Base-by-base conservation (phyloP, 208 protist genomes). In the Tetramitus jugosus region DNA sequence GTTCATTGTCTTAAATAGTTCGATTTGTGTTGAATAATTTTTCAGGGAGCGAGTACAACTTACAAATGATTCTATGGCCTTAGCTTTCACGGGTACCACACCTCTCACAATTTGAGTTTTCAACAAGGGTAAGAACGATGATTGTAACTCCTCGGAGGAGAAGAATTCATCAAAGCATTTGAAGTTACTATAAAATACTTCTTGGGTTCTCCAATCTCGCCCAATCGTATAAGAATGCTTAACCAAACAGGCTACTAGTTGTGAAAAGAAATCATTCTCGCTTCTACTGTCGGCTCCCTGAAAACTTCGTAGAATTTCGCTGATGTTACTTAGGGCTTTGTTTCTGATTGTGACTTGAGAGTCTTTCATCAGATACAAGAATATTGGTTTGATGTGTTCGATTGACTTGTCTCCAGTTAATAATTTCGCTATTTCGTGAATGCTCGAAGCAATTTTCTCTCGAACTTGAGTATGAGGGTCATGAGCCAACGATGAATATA, bases 381-480 rank as follows among this genome's bases (percentile, higher is more conserved):
- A 71, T 17, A 49, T 4, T 6, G 43, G 17, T 33, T 71, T 71
- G 0, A 71, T 17, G 0, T 29, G 17, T 49, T 49, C 35, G 3
- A 29, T 14, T 14, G 39, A 35, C 35, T 29, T 29, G 49, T 71
- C 65, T 26, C 49, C 40, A 33, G n/a, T 6, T 49, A 71, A 33
- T 37, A 71, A 3, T 29, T n/a, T 71, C 4, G 35, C 17, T 20
- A 71, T 49, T n/a, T 71, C 39, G 49, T 71, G 65, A 49, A 71
- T 49, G 20, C 65, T 40, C 43, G 65, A 71, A 35, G 65, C 65
- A 49, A 71, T 49, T 23, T 29, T 71, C 20, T 52, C 35, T 49
- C 65, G 43, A 35, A 71, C n/a, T 6, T 3, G 0, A 2, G 1
- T 2, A 23, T 10, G 10, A 20, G 35, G 35, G 33, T 71, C 65